Conservation (phyloP, 1,284 basidiomycete genomes). For the Ceratorhiza oryzae-sativae region DNA sequence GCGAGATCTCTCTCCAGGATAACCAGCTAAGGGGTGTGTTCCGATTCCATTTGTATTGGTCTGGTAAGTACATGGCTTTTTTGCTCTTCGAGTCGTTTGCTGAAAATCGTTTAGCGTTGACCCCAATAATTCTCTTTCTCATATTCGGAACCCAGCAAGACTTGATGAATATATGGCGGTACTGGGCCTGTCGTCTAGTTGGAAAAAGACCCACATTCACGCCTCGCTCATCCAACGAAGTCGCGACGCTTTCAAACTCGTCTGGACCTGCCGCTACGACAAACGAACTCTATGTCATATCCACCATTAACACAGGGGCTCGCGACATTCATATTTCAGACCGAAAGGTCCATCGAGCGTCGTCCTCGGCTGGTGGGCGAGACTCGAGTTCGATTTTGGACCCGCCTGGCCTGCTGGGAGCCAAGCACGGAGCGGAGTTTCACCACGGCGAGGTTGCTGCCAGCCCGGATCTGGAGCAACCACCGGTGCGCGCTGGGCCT, state of each 20-base stretch:
- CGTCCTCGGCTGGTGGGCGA: slow-evolving; percentile 16
- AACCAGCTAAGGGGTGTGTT: slow-evolving; percentile 12
- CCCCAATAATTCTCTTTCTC: not conserved
- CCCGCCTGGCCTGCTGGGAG: not conserved
- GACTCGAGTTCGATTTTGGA: slow-evolving; percentile 21
- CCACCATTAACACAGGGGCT: not conserved
- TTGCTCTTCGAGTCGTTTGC: not conserved
- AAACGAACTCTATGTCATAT: not conserved
- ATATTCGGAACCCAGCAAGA: slow-evolving; percentile 31
- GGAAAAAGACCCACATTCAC: slow-evolving; percentile 7
- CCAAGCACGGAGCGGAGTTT: slow-evolving; percentile 1
- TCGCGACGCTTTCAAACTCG: slow-evolving; percentile 13
- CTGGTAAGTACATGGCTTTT: not conserved
- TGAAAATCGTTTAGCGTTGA: not conserved
- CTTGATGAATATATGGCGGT: slow-evolving; percentile 20
- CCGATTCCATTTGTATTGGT: slow-evolving; percentile 21
- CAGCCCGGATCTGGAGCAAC: not conserved
- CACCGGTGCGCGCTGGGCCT: not conserved
- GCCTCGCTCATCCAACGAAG: slow-evolving; percentile 29
- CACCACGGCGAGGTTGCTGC: not conserved
- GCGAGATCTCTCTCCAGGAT: slow-evolving; percentile 22
- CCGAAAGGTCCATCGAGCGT: slow-evolving; percentile 13
- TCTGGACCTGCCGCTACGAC: not conserved
- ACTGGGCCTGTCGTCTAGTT: slow-evolving; percentile 15
- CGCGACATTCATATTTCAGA: not conserved